These are phyloP conservation scores for Penicillium paxilli DNA, from an alignment of 495 filamentous ascomycete genomes.

Conservation along the genomic window DNA sequence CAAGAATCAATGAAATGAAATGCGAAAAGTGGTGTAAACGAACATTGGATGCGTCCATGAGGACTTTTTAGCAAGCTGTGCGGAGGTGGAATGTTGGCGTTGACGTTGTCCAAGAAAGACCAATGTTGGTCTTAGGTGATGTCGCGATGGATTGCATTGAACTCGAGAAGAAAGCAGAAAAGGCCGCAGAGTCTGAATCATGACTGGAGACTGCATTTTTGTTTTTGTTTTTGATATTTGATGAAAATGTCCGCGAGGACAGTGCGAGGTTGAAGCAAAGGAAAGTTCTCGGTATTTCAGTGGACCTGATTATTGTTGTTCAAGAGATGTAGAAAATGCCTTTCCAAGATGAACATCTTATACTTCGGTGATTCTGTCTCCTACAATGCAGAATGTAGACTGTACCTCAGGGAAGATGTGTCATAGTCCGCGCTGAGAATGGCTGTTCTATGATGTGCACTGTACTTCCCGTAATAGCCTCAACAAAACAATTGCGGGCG, in stretches of 20 bases:
- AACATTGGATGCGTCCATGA: slow-evolving; percentile 48
- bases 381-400: slow-evolving; percentile 18
- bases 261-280: neutral
- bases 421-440: slow-evolving; percentile 1
- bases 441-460: slow-evolving; percentile 17
- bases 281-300: neutral
- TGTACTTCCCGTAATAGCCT: slow-evolving; percentile 9
- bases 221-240: neutral
- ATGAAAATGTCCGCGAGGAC: neutral
- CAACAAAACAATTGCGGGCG: neutral
- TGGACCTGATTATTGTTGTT: neutral
- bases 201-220: neutral
- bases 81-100: neutral
- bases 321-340: neutral
- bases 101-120: too few species aligned
- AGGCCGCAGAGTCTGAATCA: neutral
- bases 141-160: neutral
- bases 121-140: too few species aligned
- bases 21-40: slow-evolving; percentile 4
- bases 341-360: neutral
- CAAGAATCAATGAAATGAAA: slow-evolving; percentile 4
- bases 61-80: slow-evolving; percentile 10
- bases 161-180: neutral
- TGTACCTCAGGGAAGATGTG: slow-evolving; percentile 1
- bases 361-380: slow-evolving; percentile 3